phyloP scores from a whole-genome alignment of 352 stramenopile species.

The Halophytophthora batemanensis region DNA sequence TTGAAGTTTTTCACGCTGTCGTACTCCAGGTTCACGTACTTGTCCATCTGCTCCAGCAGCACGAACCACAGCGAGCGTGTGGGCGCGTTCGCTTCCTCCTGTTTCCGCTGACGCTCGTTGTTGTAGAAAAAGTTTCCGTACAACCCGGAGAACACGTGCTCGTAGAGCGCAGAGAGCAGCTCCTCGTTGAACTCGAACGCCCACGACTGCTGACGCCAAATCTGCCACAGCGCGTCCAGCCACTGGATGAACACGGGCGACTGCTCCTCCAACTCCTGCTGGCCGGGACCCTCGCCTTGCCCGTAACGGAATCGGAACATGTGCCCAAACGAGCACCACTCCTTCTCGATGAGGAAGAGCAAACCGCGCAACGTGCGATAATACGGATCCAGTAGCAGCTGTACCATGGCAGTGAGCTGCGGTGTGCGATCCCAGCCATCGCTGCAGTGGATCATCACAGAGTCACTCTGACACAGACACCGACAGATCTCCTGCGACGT shows the following conservation, averaged over 20 bases:
- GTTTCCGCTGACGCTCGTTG: slow-evolving; percentile 84
- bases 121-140: slow-evolving; percentile 99
- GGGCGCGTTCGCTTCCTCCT: slow-evolving; percentile 52
- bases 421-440: slow-evolving; percentile 99
- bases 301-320: slow-evolving; percentile 96
- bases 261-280: slow-evolving; percentile 95
- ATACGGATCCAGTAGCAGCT: slow-evolving; percentile 98
- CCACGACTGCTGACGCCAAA: slow-evolving; percentile 95
- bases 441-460: slow-evolving; percentile 98
- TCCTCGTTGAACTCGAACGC: slow-evolving; percentile 98
- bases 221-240: slow-evolving; percentile 97
- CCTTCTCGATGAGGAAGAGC: slow-evolving; percentile 96
- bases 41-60: slow-evolving; percentile 56
- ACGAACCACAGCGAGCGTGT: slow-evolving; percentile 75
- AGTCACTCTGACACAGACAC: slow-evolving; percentile 91
- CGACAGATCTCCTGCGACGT: slow-evolving; percentile 93
- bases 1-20: slow-evolving; percentile 84
- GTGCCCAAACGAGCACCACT: slow-evolving; percentile 99
- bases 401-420: slow-evolving; percentile 93
- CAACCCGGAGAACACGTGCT: slow-evolving; percentile 95
- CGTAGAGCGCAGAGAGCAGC: slow-evolving; percentile 91
- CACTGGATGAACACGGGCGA: slow-evolving; percentile 99
- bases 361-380: slow-evolving; percentile 97
- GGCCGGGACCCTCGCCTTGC: slow-evolving; percentile 92
- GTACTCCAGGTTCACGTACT: slow-evolving; percentile 83